phyloP scores from a whole-genome alignment of 164 flowering plant genomes.

The Taxillus chinensis region DNA sequence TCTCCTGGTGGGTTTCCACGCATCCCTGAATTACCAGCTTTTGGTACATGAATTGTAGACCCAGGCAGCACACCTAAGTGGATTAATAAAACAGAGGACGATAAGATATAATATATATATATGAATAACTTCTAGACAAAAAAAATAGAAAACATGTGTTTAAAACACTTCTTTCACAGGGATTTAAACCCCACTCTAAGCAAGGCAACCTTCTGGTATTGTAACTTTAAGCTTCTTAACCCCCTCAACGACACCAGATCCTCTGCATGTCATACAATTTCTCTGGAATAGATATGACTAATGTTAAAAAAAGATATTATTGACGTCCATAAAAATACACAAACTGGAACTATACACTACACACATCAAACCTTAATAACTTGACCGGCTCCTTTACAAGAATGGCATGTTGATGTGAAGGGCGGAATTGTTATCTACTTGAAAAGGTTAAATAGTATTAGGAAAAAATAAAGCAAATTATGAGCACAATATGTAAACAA shows the following conservation, averaged over 20 bases:
- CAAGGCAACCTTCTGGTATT: conserved; percentile 72
- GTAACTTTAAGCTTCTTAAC: conserved; percentile 56
- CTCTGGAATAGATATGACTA: conserved; percentile 32
- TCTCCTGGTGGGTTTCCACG: conserved; percentile 49
- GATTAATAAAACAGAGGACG: background rate
- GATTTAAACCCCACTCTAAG: no score
- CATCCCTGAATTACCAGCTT: conserved; percentile 70
- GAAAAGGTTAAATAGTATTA: conserved; percentile 3
- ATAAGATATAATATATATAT: background rate
- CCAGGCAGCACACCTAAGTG: conserved; percentile 77
- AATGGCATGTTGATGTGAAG: conserved; percentile 68
- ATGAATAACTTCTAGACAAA: background rate
- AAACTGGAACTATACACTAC: background rate
- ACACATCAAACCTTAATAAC: conserved; percentile 44
- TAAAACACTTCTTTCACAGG: no score
- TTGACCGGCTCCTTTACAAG: conserved; percentile 70
- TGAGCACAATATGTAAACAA: no score
- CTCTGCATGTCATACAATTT: conserved; percentile 48
- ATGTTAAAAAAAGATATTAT: no score
- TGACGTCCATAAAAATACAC: no score
- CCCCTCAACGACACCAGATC: conserved; percentile 68
- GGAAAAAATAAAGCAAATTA: background rate
- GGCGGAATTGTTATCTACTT: conserved; percentile 82
- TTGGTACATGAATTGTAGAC: conserved; percentile 67
- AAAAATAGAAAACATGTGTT: background rate